Evolutionary conservation across 257 asterid genomes (phyloP).

Genomic region (Solanum chilense): DNA sequence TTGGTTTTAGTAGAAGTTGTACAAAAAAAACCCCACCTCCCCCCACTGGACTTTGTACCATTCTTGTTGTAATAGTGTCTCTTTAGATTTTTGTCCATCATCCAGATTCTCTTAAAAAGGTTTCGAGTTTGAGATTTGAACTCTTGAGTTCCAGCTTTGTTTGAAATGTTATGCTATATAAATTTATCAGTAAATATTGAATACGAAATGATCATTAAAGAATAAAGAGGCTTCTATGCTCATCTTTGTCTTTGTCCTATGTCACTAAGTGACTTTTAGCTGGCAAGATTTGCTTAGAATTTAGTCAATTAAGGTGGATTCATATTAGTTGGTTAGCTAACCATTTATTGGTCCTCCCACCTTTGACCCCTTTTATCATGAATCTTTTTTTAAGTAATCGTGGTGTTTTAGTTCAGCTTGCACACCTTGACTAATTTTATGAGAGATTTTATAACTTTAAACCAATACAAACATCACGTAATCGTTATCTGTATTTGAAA

Average conservation of each 20-base stretch:
- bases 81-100: neutral
- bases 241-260: neutral
- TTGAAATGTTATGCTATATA: accelerated
- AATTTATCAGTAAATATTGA: neutral
- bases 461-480: too few species aligned
- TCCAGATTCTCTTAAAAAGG: neutral
- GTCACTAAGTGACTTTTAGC: neutral
- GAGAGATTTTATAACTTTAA: neutral
- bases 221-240: neutral
- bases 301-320: neutral
- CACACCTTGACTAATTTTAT: neutral
- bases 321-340: neutral
- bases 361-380: neutral
- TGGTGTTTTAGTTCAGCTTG: neutral
- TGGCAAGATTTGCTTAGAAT: neutral
- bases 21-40: neutral
- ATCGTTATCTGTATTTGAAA: neutral
- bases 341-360: neutral
- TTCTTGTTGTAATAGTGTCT: neutral
- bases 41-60: neutral
- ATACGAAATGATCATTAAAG: neutral
- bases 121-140: neutral
- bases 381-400: neutral
- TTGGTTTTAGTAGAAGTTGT: neutral
- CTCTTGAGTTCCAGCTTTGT: neutral